Conservation (phyloP, 2,329 filamentous ascomycete species). For the Pseudogymnoascus sp. region DNA sequence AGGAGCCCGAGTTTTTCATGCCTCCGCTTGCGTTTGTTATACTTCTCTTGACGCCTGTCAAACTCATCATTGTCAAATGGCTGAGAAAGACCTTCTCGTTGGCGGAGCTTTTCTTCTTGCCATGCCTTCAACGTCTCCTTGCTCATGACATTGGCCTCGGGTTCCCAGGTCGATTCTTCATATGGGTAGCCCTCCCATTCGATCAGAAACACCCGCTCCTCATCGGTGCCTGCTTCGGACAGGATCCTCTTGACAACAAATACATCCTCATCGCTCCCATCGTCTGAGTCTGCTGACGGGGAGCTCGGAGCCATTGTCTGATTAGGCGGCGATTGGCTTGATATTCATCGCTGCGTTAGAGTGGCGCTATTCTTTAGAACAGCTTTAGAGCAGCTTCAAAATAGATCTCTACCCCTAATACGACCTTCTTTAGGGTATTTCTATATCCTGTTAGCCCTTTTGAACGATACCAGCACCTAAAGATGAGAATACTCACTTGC, state of each 20-base stretch:
- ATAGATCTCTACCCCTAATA: background rate
- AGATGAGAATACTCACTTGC: background rate
- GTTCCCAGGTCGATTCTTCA: constrained; percentile 49
- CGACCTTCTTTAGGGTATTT: background rate
- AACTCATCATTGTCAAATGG: constrained; percentile 21
- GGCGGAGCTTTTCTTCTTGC: constrained; percentile 22
- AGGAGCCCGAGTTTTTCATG: background rate
- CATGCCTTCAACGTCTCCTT: constrained; percentile 28
- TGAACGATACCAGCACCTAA: background rate
- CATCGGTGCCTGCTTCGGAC: constrained; percentile 33
- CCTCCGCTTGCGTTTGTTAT: constrained; percentile 9
- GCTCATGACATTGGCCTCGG: constrained; percentile 33
- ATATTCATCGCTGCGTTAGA: background rate
- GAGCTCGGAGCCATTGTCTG: background rate
- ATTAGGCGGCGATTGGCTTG: background rate
- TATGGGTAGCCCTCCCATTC: constrained; percentile 55
- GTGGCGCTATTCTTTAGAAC: background rate
- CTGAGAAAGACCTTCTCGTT: constrained; percentile 16
- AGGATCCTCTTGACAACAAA: constrained; percentile 44
- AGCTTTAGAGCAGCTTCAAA: background rate
- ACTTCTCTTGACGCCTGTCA: constrained; percentile 14
- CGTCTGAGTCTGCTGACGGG: background rate
- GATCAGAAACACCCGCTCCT: constrained; percentile 47
- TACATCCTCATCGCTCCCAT: background rate
- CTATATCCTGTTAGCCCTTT: background rate